These are phyloP conservation scores for Capsicum chinense DNA, from an alignment of 257 asterid species.

Conservation along the genomic window DNA sequence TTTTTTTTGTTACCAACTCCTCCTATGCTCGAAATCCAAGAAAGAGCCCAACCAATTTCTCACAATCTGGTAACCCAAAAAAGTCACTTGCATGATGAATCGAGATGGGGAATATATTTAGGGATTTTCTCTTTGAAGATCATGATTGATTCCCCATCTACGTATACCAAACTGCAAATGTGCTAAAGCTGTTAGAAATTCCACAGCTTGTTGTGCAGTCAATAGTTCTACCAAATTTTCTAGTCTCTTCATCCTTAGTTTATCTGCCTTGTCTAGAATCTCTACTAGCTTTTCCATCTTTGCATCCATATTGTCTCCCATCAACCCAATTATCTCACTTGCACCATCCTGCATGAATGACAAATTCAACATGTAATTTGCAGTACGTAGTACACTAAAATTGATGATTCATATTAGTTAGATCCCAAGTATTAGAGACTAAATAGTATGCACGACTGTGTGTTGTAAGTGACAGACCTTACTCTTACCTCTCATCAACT, in stretches of 20 bases:
- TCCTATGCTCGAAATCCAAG: too few relatives aligned
- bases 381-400: background rate
- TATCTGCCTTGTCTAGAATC: constrained; percentile 65
- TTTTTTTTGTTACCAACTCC: too few relatives aligned
- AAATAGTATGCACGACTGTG: too few relatives aligned
- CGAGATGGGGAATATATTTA: background rate
- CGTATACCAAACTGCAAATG: constrained; percentile 74
- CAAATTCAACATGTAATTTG: background rate
- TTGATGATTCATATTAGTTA: background rate
- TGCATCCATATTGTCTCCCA: constrained; percentile 34
- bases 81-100: background rate
- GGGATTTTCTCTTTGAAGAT: constrained; percentile 44
- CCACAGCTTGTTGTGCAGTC: constrained; percentile 70
- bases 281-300: constrained; percentile 54
- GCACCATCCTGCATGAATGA: constrained; percentile 56
- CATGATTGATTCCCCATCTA: constrained; percentile 64
- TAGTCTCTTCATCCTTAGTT: constrained; percentile 63
- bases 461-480: too few relatives aligned
- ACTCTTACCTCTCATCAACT: too few relatives aligned
- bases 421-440: background rate
- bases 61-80: too few relatives aligned
- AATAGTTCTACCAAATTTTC: constrained; percentile 61
- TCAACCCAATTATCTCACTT: constrained; percentile 46
- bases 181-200: constrained; percentile 73
- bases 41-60: too few relatives aligned